Conservation (phyloP, 1,139 yeast genomes). For the Saccharomyces hybrid region DNA sequence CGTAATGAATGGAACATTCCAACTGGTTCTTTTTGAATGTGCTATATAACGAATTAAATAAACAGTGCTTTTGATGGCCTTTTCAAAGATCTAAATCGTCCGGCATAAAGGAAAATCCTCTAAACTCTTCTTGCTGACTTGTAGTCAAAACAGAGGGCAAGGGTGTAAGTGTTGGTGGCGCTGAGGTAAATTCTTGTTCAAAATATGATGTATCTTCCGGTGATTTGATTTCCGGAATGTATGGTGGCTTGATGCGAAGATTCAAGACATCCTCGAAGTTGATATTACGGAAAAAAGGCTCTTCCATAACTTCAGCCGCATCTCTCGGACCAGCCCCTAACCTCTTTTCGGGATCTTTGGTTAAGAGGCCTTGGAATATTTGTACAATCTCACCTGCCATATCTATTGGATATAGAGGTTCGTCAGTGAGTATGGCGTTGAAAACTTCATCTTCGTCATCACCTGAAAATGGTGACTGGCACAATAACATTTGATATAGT, state of each 20-base stretch:
- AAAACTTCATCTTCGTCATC: conserved; percentile 98
- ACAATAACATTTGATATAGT: conserved; percentile 88
- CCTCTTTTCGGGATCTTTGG: conserved; percentile 79
- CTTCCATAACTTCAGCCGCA: conserved; percentile 91
- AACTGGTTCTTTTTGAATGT: too few species aligned
- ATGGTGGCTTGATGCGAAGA: conserved; percentile 77
- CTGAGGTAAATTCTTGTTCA: conserved; percentile 91
- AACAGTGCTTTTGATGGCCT: too few species aligned
- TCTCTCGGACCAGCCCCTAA: conserved; percentile 83
- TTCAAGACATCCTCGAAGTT: conserved; percentile 79
- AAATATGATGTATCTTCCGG: conserved; percentile 91
- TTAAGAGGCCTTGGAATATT: conserved; percentile 79
- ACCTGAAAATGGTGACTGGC: conserved; percentile 96
- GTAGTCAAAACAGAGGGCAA: conserved; percentile 85
- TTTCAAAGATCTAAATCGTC: conserved; percentile 24
- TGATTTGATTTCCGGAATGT: conserved; percentile 67
- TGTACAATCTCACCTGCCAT: conserved; percentile 98
- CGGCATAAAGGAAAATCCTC: conserved; percentile 89
- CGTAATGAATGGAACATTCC: too few species aligned
- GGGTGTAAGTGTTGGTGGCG: conserved; percentile 92
- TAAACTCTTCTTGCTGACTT: conserved; percentile 89
- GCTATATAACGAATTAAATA: too few species aligned
- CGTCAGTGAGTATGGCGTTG: conserved; percentile 93
- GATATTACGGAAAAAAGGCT: conserved; percentile 84
- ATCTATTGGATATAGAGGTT: conserved; percentile 91